Evolutionary conservation across 305 asterid genomes (phyloP).

Genomic region (Fraxinus dipetala): DNA sequence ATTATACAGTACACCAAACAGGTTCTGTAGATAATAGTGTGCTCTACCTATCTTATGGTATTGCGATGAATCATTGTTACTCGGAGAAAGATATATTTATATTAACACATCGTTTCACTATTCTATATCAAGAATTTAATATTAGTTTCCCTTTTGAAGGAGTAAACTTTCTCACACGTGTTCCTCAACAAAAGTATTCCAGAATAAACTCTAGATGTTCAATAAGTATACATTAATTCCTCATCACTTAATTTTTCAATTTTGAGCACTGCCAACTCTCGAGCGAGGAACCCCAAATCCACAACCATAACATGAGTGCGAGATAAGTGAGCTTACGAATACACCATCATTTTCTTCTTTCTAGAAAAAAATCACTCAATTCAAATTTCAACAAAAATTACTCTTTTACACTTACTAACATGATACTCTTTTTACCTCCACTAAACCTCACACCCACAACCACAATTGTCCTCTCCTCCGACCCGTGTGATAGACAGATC

Average conservation of each 20-base stretch:
- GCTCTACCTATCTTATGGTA: background rate
- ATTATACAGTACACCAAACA: background rate
- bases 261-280: background rate
- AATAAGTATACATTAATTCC: background rate
- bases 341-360: background rate
- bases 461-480: background rate
- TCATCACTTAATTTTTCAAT: background rate
- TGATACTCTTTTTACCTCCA: background rate
- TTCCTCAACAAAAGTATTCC: background rate
- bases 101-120: background rate
- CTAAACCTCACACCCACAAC: background rate
- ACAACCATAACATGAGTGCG: background rate
- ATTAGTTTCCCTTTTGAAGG: background rate
- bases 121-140: background rate
- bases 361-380: background rate
- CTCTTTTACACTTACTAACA: too few species aligned
- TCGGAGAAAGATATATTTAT: too few species aligned
- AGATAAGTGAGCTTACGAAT: background rate
- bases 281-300: background rate
- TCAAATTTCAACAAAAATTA: background rate
- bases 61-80: background rate
- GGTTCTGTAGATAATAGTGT: background rate
- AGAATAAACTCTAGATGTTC: background rate
- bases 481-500: background rate
- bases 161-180: background rate